A percentile compares a stretch with the other conserved stretches of the same genome.
Conservation (phyloP, 768 basidiomycete genomes). For the Tulasnella sp. region DNA sequence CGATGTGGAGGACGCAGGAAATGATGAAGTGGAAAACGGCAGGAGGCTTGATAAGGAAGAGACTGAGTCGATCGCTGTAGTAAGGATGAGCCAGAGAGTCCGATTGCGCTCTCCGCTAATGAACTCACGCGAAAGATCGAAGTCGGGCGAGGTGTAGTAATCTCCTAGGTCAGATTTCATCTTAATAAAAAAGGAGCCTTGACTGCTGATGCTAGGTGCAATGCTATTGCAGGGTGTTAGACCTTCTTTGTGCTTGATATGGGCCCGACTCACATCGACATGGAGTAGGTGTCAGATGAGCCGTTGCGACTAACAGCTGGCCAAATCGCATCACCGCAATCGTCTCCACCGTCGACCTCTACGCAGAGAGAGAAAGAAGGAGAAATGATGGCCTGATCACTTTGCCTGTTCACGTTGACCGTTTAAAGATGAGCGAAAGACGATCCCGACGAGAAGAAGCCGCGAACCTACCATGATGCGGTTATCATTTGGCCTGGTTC, state of each 20-base stretch:
- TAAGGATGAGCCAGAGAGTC: not conserved
- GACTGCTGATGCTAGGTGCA: constrained; percentile 1
- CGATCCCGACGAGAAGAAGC: not conserved
- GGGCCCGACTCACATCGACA: constrained; percentile 4
- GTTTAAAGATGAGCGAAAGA: not conserved
- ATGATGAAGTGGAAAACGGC: not conserved
- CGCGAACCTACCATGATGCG: not conserved
- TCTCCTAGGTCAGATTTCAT: constrained; percentile 10
- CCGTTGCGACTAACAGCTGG: not conserved
- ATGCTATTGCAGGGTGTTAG: not conserved
- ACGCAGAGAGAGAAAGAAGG: constrained; percentile 11
- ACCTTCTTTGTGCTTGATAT: not conserved
- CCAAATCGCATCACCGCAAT: constrained; percentile 6
- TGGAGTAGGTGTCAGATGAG: not conserved
- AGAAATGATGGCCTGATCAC: not conserved
- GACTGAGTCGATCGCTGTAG: not conserved
- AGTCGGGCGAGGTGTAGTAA: constrained; percentile 2
- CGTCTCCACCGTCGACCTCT: not conserved
- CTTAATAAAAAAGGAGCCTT: constrained; percentile 10
- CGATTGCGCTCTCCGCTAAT: no score
- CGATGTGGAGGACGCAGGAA: not conserved
- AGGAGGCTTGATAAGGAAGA: not conserved
- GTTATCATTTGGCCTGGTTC: constrained; percentile 7
- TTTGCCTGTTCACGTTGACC: not conserved
- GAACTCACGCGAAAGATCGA: constrained; percentile 5